phyloP scores from a whole-genome alignment of 768 basidiomycete genomes.

The Tulasnella sp. region DNA sequence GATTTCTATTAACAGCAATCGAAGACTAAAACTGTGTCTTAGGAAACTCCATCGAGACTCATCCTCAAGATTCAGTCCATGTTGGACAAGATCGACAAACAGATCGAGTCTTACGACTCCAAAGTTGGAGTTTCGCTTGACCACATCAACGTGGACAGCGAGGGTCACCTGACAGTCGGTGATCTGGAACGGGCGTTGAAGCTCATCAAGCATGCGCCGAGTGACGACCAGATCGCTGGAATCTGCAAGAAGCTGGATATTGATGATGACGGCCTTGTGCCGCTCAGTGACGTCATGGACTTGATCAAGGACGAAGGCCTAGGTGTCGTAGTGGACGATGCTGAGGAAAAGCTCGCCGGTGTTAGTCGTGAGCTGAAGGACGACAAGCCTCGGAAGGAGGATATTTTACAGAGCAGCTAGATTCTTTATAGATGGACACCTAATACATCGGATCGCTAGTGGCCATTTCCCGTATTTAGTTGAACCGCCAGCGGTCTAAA shows the following conservation, averaged over 20 bases:
- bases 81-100: conserved; percentile 91
- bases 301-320: conserved; percentile 84
- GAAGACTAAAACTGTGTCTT: conserved; percentile 49
- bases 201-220: conserved; percentile 90
- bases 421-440: conserved; percentile 17
- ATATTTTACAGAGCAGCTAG: conserved; percentile 52
- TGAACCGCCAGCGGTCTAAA: too few relatives aligned
- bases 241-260: conserved; percentile 93
- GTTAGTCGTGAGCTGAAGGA: conserved; percentile 80
- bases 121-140: conserved; percentile 81
- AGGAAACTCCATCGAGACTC: conserved; percentile 87
- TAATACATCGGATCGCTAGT: conserved; percentile 17
- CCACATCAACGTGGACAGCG: conserved; percentile 78
- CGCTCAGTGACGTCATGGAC: conserved; percentile 89
- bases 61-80: conserved; percentile 66
- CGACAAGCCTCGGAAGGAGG: conserved; percentile 82
- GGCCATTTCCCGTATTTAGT: too few relatives aligned
- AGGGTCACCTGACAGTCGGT: conserved; percentile 82
- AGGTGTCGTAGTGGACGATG: conserved; percentile 80
- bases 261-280: conserved; percentile 93
- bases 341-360: conserved; percentile 75
- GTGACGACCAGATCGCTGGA: conserved; percentile 79
- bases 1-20: neutral
- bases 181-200: conserved; percentile 87
- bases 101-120: conserved; percentile 86